Conservation (phyloP, 2,329 filamentous ascomycete genomes). For the Calonectria ilicicola region DNA sequence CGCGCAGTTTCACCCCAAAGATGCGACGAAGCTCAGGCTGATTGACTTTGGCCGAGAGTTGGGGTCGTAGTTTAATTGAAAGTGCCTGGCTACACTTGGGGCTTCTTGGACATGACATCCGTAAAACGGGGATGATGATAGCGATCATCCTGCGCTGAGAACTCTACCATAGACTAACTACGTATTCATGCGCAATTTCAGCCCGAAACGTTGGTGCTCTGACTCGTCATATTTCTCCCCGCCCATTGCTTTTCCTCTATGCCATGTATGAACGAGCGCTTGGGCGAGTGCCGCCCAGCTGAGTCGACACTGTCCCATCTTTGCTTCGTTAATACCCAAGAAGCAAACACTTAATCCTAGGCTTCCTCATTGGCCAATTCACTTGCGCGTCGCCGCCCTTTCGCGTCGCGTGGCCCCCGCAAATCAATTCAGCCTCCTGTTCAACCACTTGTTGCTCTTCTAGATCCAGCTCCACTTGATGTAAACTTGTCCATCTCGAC, state of each 20-base stretch:
- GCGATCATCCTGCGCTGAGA: background rate
- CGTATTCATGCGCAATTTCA: background rate
- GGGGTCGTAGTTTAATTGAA: conserved; percentile 57
- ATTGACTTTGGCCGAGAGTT: conserved; percentile 75
- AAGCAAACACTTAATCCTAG: conserved; percentile 38
- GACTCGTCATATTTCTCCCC: background rate
- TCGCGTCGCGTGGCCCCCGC: conserved; percentile 48
- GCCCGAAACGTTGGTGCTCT: background rate
- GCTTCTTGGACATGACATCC: background rate
- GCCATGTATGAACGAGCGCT: background rate
- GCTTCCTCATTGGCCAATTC: conserved; percentile 45
- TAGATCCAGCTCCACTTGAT: background rate
- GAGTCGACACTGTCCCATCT: background rate
- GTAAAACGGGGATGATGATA: background rate
- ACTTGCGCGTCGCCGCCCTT: conserved; percentile 34
- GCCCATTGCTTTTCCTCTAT: background rate
- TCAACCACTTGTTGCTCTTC: conserved; percentile 36
- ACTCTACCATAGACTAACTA: background rate
- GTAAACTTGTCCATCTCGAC: background rate
- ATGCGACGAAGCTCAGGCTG: conserved; percentile 69
- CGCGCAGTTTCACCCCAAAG: conserved; percentile 74
- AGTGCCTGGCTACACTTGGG: background rate
- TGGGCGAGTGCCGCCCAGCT: background rate
- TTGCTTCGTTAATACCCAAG: background rate
- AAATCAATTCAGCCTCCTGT: conserved; percentile 34